A percentile compares a stretch with the other conserved stretches of the same genome.
phyloP scores from a whole-genome alignment of 2,329 filamentous ascomycete genomes.

The Fusarium sp. region DNA sequence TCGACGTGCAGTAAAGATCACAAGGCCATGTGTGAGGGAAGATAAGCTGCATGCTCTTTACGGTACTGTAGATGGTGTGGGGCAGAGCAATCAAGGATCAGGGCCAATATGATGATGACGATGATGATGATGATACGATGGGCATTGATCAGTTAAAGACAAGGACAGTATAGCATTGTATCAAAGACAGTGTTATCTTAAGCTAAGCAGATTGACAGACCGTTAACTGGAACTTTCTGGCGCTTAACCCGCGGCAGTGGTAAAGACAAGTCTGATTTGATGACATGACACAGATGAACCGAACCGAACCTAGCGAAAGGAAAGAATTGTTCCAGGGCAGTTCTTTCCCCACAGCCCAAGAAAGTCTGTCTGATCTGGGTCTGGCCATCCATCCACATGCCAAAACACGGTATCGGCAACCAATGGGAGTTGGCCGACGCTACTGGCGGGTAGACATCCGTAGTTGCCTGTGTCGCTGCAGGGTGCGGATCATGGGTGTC shows the following conservation, averaged over 20 bases:
- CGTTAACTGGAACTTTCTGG: slow-evolving; percentile 36
- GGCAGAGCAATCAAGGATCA: slow-evolving; percentile 8
- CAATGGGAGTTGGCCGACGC: slow-evolving; percentile 26
- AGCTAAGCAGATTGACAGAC: slow-evolving; percentile 25
- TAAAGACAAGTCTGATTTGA: slow-evolving; percentile 6
- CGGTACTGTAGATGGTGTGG: slow-evolving; percentile 23
- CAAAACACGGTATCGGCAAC: slow-evolving; percentile 33
- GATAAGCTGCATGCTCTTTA: slow-evolving; percentile 39
- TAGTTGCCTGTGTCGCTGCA: slow-evolving; percentile 21
- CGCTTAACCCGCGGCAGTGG: slow-evolving; percentile 39
- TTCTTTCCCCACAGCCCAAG: slow-evolving; percentile 29
- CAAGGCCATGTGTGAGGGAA: slow-evolving; percentile 9
- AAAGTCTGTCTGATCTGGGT: not conserved
- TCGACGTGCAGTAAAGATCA: slow-evolving; percentile 5
- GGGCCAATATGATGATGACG: slow-evolving; percentile 7
- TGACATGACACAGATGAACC: not conserved
- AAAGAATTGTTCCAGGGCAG: slow-evolving; percentile 16
- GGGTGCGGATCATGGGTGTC: slow-evolving; percentile 35
- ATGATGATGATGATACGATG: not conserved
- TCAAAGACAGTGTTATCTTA: not conserved
- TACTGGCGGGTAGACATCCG: slow-evolving; percentile 28
- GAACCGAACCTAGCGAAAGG: not conserved
- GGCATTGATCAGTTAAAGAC: not conserved
- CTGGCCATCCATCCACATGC: slow-evolving; percentile 21
- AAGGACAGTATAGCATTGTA: not conserved